phyloP scores from a whole-genome alignment of 2,329 filamentous ascomycete genomes.

The Biscogniauxia mediterranea region DNA sequence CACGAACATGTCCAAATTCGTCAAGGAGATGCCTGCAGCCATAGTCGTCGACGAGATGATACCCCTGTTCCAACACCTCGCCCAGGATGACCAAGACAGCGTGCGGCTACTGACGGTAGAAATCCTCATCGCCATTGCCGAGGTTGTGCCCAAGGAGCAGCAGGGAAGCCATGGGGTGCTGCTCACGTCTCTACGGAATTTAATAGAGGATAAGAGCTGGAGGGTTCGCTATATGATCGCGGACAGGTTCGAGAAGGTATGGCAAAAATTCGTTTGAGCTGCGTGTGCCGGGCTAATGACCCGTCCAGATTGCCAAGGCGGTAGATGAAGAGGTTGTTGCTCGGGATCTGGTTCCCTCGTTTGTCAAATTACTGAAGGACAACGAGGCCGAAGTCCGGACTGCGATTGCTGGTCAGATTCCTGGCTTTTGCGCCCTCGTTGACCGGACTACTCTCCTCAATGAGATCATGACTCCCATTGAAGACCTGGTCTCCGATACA shows the following conservation, averaged over 20 bases:
- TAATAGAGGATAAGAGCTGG: conserved; percentile 99
- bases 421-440: conserved; percentile 89
- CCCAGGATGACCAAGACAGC: conserved; percentile 95
- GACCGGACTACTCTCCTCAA: conserved; percentile 85
- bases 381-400: conserved; percentile 97
- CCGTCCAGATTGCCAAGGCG: conserved; percentile 83
- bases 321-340: conserved; percentile 96
- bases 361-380: conserved; percentile 96
- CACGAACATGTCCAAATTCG: conserved; percentile 94
- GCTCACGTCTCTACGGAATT: conserved; percentile 80
- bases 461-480: conserved; percentile 94
- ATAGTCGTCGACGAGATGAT: conserved; percentile 99
- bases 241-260: conserved; percentile 93
- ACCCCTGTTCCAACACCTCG: conserved; percentile 94
- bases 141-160: conserved; percentile 96
- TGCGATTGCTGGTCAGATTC: conserved; percentile 95
- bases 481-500: conserved; percentile 91
- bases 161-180: conserved; percentile 94
- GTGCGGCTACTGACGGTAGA: conserved; percentile 94
- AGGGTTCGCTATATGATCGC: conserved; percentile 99
- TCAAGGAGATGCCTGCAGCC: conserved; percentile 90
- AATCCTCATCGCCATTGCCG: conserved; percentile 92
- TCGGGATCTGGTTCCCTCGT: conserved; percentile 90
- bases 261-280: conserved; percentile 6
- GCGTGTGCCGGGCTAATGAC: conserved; percentile 16